Evolutionary conservation across 371 early-diverging fungal genomes (phyloP).

Genomic region (Rhizopus arrhizus): DNA sequence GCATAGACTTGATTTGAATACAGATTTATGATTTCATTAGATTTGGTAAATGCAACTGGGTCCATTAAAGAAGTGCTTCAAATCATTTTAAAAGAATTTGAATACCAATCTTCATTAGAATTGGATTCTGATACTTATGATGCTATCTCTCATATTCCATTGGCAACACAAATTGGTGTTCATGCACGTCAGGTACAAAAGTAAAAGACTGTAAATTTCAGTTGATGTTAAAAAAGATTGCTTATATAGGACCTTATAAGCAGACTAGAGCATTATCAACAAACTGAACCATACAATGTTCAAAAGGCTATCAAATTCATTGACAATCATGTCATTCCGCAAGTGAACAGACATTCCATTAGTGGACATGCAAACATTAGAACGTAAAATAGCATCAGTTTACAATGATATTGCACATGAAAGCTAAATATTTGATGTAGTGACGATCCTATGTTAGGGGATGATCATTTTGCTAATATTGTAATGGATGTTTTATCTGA

Average conservation of each 20-base stretch:
- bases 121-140: constrained; percentile 66
- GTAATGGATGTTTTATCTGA: constrained; percentile 71
- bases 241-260: constrained; percentile 58
- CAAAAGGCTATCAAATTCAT: constrained; percentile 59
- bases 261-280: constrained; percentile 64
- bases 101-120: constrained; percentile 69
- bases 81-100: constrained; percentile 66
- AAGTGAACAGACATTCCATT: constrained; percentile 63
- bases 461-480: constrained; percentile 60
- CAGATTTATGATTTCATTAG: constrained; percentile 28
- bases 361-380: constrained; percentile 65
- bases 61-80: constrained; percentile 67
- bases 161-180: constrained; percentile 66
- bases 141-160: constrained; percentile 66
- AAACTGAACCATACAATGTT: constrained; percentile 54
- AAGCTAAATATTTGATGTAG: constrained; percentile 22
- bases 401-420: not conserved
- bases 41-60: constrained; percentile 68
- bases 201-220: not conserved
- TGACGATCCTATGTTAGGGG: constrained; percentile 49
- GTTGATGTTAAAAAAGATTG: not conserved
- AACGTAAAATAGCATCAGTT: constrained; percentile 48
- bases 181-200: constrained; percentile 59
- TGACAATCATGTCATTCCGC: constrained; percentile 57
- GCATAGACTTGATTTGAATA: not conserved